Conservation (phyloP, 106 monocot genomes). For the Dioscorea alata region DNA sequence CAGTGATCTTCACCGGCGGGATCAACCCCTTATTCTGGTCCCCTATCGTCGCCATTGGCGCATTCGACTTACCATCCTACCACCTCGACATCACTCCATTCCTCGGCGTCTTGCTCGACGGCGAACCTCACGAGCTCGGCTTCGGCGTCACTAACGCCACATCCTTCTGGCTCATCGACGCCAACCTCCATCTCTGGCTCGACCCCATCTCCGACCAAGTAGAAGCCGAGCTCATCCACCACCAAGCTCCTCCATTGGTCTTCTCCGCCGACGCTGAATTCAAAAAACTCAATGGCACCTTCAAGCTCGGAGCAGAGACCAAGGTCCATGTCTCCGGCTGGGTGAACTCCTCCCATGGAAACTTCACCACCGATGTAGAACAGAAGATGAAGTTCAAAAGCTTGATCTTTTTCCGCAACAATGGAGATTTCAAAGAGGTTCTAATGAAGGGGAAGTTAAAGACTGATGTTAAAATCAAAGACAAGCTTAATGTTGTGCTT, state of each 20-base stretch:
- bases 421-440: conserved; percentile 41
- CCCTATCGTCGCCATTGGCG: conserved; percentile 58
- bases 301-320: conserved; percentile 36
- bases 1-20: conserved; percentile 65
- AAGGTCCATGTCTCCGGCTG: conserved; percentile 43
- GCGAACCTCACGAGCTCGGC: conserved; percentile 40
- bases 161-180: conserved; percentile 62
- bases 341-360: conserved; percentile 67
- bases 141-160: conserved; percentile 45
- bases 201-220: conserved; percentile 22
- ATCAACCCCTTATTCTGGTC: conserved; percentile 74
- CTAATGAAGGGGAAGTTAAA: conserved; percentile 34
- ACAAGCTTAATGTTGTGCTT: not conserved
- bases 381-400: conserved; percentile 41
- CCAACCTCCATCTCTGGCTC: conserved; percentile 73
- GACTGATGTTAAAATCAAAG: conserved; percentile 9
- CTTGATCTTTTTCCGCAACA: conserved; percentile 15
- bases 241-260: conserved; percentile 22
- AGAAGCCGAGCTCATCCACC: conserved; percentile 17
- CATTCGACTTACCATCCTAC: conserved; percentile 69
- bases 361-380: conserved; percentile 47
- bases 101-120: conserved; percentile 56
- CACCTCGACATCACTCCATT: conserved; percentile 60
- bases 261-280: conserved; percentile 15
- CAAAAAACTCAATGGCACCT: conserved; percentile 35